These are phyloP conservation scores for Podaxis sp. DNA, from an alignment of 768 basidiomycete genomes.

Conservation along the genomic window DNA sequence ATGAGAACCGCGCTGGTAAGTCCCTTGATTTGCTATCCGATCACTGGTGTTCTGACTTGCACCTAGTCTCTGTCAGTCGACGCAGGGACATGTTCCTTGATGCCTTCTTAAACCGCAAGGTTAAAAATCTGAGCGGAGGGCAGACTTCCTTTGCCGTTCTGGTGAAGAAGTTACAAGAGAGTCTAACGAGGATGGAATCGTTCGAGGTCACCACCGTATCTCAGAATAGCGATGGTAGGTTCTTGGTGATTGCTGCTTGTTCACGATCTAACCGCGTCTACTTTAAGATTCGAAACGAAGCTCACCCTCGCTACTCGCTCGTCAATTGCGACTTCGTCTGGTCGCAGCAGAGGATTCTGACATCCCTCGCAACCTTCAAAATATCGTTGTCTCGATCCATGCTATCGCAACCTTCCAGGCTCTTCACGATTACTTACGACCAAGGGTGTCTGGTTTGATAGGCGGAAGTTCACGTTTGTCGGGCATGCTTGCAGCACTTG, in stretches of 20 bases:
- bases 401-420: conserved; percentile 98
- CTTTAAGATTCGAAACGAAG: conserved; percentile 81
- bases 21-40: conserved; percentile 15
- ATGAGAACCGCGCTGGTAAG: conserved; percentile 60
- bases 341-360: conserved; percentile 90
- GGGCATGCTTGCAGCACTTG: conserved; percentile 89
- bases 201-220: conserved; percentile 93
- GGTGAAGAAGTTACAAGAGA: conserved; percentile 96
- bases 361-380: conserved; percentile 81
- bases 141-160: conserved; percentile 72
- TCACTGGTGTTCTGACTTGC: not conserved
- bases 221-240: conserved; percentile 75
- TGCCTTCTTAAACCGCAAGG: conserved; percentile 62
- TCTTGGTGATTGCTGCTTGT: conserved; percentile 6
- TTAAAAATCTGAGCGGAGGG: conserved; percentile 39
- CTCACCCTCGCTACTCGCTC: conserved; percentile 88
- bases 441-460: conserved; percentile 76
- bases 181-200: conserved; percentile 90
- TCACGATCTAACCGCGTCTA: conserved; percentile 4
- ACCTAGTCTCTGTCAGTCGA: conserved; percentile 56
- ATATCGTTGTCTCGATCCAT: conserved; percentile 95
- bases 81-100: conserved; percentile 82
- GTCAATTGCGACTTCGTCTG: conserved; percentile 86
- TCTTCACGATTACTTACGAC: conserved; percentile 92
- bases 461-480: conserved; percentile 68